Evolutionary conservation across 176 grass and related monocot species (phyloP), one percentile per base, ranked within the genome.

Genomic region (Coix lacrymajobi): DNA sequence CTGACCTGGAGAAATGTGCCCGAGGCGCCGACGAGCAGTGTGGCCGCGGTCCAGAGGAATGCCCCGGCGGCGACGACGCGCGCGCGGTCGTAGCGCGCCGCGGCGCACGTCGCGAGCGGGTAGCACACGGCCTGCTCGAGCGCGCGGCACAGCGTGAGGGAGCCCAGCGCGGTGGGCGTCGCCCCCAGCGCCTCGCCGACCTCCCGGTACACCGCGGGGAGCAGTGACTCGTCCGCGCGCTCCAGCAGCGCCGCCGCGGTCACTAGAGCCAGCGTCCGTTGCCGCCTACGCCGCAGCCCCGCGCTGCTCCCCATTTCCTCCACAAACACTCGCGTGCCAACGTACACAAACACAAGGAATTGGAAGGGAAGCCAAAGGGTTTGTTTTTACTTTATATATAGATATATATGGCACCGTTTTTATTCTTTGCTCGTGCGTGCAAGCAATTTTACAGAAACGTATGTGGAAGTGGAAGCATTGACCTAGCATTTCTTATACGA

Each of bases 161-260:
- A 78, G 41, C 89, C 89, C 16, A 91, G 82, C 36, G 52, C 77
- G 22, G 85, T 77, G 12, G 86, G 89, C 22, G 89, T 63, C 10
- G 31, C 82, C 7, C 74, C 63, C 61, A 91, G 78, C 49, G 81
- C 81, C 3, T n/a, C 81, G 37, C 85, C 85, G 0, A 91, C 85
- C 85, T 91, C 85, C 81, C 22, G 85, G 89, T 91, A 91, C 44
- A 91, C 89, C 4, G 89, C 76, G 52, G 89, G 89, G 0, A 91
- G 89, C 29, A 91, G 77, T 44, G 81, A 77, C 86, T 91, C 85
- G 61, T 91, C 89, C 6, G 89, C 89, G 25, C 85, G 36, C 81
- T 91, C 89, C 81, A 91, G 79, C 77, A 91, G 49, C 71, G 78
- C 66, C 20, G 86, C 89, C 71, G 66, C 52, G 64, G 75, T 88